phyloP scores from a whole-genome alignment of 352 stramenopile species.

The Pythium biforme region DNA sequence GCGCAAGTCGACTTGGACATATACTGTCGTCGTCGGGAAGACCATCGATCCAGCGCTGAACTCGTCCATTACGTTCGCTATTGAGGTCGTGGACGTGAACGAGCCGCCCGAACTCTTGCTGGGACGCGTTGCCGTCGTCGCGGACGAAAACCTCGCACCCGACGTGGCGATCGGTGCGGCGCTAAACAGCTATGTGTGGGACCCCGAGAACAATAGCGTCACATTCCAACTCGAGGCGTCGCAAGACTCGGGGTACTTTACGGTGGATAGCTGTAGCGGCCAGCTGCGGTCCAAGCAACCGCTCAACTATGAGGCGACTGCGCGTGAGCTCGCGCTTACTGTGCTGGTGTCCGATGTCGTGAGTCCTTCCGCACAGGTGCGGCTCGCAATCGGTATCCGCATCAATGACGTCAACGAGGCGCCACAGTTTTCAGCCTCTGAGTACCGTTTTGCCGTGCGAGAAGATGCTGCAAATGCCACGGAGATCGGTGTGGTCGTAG shows the following conservation, averaged over 20 bases:
- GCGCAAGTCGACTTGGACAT: background rate
- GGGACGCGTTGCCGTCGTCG: background rate
- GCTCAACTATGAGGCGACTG: constrained; percentile 41
- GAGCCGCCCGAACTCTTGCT: constrained; percentile 23
- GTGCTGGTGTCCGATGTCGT: constrained; percentile 16
- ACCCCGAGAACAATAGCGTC: constrained; percentile 54
- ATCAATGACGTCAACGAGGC: constrained; percentile 28
- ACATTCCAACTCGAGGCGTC: constrained; percentile 43
- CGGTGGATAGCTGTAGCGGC: constrained; percentile 44
- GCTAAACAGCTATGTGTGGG: constrained; percentile 39
- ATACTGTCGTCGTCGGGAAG: constrained; percentile 7
- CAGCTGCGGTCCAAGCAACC: constrained; percentile 37
- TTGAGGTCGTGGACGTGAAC: constrained; percentile 25
- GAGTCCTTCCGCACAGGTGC: constrained; percentile 8
- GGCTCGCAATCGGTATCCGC: constrained; percentile 7
- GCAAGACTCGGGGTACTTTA: constrained; percentile 43
- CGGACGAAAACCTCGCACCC: constrained; percentile 14
- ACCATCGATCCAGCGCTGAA: background rate
- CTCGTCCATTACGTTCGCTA: background rate
- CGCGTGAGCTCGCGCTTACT: background rate
- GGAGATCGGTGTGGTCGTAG: constrained; percentile 12
- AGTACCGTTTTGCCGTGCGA: constrained; percentile 18
- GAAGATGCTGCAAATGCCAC: constrained; percentile 19
- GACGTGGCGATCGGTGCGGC: constrained; percentile 28
- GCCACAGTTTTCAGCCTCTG: constrained; percentile 15